Base-by-base conservation (phyloP, 352 stramenopile species). In the Globisporangium sylvaticum region DNA sequence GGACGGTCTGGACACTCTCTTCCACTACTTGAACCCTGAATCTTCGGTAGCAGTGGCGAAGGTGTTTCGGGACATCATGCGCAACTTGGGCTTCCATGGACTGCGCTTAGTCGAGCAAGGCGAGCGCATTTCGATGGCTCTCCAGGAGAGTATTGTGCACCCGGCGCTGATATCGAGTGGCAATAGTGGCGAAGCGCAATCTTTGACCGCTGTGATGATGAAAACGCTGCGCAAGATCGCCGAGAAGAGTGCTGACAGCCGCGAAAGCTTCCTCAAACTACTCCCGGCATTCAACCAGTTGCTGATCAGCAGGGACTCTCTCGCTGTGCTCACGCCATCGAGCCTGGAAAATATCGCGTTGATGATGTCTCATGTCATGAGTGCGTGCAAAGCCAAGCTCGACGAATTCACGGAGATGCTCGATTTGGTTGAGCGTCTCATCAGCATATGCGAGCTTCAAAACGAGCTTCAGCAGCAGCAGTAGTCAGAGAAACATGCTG, bases 191-290 rank as follows among this genome's bases (percentile, higher is more conserved):
- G 18, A 20, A n/a, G 29, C 24, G 3, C 29, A 29, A 31, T 22
- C 29, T 22, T 22, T 44, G 9, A 3, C 52, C 1, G 8, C n/a
- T 14, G 14, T 62, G 56, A 48, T 62, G 20, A 29, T 50, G 18
- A 62, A 48, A 22, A 62, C 56, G 10, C 56, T 62, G 56, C n/a
- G 32, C 15, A 44, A 27, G 56, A 29, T 62, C 22, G 20, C n/a
- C 5, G 12, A 37, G 32, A 46, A 29, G 14, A 31, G 31, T 20
- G n/a, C n/a, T 4, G 56, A 48, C 9, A 24, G 32, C 20, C 31
- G 32, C 22, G 31, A 48, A n/a, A 24, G n/a, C 14, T 44, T 44
- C 7, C 20, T 31, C 3, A 24, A 37, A 37, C 20, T 62, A 12
- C 22, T 62, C 31, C 31, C 56, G 24, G 56, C n/a, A 10, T 10